These are phyloP conservation scores for Calonectria crousiana DNA, from an alignment of 2,329 filamentous ascomycete species.

Conservation along the genomic window DNA sequence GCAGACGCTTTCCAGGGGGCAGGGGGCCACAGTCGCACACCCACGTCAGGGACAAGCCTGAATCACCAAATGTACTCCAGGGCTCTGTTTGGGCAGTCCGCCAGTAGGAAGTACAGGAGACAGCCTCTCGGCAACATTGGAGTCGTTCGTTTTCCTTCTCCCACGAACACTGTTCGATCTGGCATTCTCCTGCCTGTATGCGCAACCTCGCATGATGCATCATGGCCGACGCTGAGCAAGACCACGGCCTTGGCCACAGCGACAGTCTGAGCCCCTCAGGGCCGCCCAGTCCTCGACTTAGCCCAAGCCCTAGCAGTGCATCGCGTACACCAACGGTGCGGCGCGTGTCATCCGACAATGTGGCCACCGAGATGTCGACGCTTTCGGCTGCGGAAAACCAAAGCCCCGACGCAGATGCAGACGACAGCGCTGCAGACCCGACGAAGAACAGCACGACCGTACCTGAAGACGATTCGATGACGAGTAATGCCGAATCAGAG, in stretches of 20 bases:
- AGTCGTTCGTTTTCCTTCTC: conserved; percentile 30
- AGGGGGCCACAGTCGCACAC: not conserved
- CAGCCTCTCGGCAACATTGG: conserved; percentile 23
- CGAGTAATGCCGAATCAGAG: conserved; percentile 26
- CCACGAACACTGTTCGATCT: conserved; percentile 2
- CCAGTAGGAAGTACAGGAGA: conserved; percentile 13
- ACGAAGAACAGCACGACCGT: conserved; percentile 24
- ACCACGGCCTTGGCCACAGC: conserved; percentile 37
- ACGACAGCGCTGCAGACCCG: conserved; percentile 18
- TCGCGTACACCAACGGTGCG: conserved; percentile 42
- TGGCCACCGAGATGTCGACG: conserved; percentile 34
- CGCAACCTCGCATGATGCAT: conserved; percentile 44
- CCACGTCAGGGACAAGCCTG: conserved; percentile 6
- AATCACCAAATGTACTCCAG: conserved; percentile 9
- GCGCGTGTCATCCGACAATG: conserved; percentile 39
- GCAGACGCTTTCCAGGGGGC: not conserved
- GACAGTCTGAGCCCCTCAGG: conserved; percentile 15
- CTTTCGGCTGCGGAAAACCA: conserved; percentile 13
- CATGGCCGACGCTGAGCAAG: conserved; percentile 52
- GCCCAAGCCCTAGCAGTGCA: conserved; percentile 34
- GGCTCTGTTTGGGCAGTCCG: conserved; percentile 16
- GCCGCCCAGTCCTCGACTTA: conserved; percentile 19
- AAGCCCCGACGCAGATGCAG: conserved; percentile 6
- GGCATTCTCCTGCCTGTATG: conserved; percentile 19
- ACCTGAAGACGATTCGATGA: conserved; percentile 35